Evolutionary conservation across 2,329 filamentous ascomycete genomes (phyloP).

Genomic region (Xylaria sp.): DNA sequence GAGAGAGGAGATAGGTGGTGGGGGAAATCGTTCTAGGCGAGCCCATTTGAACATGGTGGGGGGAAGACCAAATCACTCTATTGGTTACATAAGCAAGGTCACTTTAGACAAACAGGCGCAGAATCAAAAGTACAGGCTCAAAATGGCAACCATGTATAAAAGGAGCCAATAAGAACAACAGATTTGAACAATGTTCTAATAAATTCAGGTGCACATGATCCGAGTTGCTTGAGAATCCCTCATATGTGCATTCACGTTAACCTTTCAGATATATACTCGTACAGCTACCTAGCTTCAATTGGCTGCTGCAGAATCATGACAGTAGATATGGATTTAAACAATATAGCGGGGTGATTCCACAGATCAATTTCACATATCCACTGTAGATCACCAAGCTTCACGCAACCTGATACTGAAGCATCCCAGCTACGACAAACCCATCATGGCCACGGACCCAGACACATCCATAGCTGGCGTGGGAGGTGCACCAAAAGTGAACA

Average conservation of each 20-base stretch:
- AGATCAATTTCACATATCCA: slow-evolving; percentile 25
- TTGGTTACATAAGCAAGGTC: neutral
- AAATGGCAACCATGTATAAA: neutral
- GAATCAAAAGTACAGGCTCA: neutral
- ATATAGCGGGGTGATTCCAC: slow-evolving; percentile 24
- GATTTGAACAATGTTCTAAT: neutral
- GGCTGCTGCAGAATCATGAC: neutral
- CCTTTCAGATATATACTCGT: neutral
- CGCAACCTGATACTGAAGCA: slow-evolving; percentile 10
- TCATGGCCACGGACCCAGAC: slow-evolving; percentile 22
- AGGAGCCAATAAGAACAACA: neutral
- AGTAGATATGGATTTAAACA: slow-evolving; percentile 13
- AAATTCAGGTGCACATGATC: neutral
- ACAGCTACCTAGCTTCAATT: neutral
- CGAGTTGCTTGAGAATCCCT: neutral
- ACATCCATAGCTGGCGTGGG: neutral
- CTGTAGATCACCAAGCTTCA: slow-evolving; percentile 5
- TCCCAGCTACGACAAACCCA: slow-evolving; percentile 15
- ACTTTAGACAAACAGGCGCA: neutral
- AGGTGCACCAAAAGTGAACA: slow-evolving; percentile 42
- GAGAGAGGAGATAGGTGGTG: no score
- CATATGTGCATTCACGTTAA: neutral
- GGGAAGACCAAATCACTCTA: neutral
- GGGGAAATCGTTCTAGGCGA: slow-evolving; percentile 7
- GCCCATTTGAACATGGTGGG: neutral